Base-by-base conservation (phyloP, 1,139 yeast genomes). In the Taphrina populina region DNA sequence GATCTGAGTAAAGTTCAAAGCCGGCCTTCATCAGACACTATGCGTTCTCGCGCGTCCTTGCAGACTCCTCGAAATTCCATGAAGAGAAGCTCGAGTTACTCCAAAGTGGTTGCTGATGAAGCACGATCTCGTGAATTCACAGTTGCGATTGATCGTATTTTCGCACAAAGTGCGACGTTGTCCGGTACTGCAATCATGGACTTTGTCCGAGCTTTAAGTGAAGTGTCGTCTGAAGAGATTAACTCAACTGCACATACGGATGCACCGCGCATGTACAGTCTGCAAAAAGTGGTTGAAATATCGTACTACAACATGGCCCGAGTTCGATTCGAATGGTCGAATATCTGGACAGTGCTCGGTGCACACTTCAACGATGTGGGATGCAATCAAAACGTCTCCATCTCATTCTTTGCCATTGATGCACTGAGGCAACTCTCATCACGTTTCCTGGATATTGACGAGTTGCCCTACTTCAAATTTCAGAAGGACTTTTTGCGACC, bases 241-340 rank as follows among this genome's bases (percentile, higher is more conserved):
- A 90, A 86, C 63, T 84, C 95, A 0, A 85, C 95, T 0, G 92
- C 92, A 4, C 81, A 80, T 65, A 82, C 90, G 52, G 74, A 77
- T 8, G 82, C 87, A 60, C 98, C 98, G 26, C 77, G 98, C 67
- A 84, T 88, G 70, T 94, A 88, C 66, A 86, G 96, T 0, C 73
- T 94, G 61, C 97, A 88, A 65, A 94, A 94, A 67, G 85, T 94
- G 76, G 95, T 94, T 51, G 98, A 94, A 69, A 95, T 94, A 45
- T 90, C 97, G 70, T 92, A 92, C 69, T 94, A 94, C 73, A 94
- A 94, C 69, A 92, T 94, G 97, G 82, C 82, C 57, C 85, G 98
- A 74, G 88, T 94, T 64, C 82, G 96, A 68, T 82, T 94, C 62
- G 96, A 94, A 71, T 94, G 98, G 97, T 81, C 95, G 6, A 95